Evolutionary conservation across 495 filamentous ascomycete genomes (phyloP).

Genomic region (Annulohypoxylon nitens): DNA sequence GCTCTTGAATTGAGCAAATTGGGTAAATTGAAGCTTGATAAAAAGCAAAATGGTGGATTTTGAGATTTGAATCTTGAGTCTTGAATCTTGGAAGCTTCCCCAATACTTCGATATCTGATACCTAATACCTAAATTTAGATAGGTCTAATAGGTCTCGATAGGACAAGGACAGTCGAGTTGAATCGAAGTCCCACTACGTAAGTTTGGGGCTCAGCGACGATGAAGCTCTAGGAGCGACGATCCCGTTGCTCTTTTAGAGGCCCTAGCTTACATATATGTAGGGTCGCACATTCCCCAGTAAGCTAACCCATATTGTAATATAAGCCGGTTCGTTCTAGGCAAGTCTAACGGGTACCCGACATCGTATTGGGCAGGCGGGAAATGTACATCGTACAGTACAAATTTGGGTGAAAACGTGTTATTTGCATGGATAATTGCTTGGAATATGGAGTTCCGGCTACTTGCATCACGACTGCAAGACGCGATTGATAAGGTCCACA

Average conservation of each 20-base stretch:
- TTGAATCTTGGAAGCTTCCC: constrained; percentile 1
- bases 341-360: constrained; percentile 1
- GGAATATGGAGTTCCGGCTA: constrained; percentile 27
- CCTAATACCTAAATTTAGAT: constrained; percentile 6
- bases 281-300: constrained; percentile 7
- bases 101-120: background rate
- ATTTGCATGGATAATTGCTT: constrained; percentile 26
- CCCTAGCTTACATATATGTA: constrained; percentile 25
- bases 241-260: constrained; percentile 22
- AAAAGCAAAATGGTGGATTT: background rate
- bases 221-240: constrained; percentile 41
- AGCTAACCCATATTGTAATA: background rate
- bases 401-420: constrained; percentile 38
- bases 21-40: background rate
- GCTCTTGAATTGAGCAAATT: constrained; percentile 11
- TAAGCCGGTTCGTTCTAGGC: constrained; percentile 16
- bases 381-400: constrained; percentile 16
- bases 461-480: constrained; percentile 7
- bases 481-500: background rate
- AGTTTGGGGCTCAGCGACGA: constrained; percentile 41
- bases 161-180: constrained; percentile 4
- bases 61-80: background rate
- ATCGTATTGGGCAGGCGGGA: constrained; percentile 6
- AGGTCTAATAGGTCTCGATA: background rate
- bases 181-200: constrained; percentile 20